Conservation (phyloP, 2,329 filamentous ascomycete species). For the Teratosphaeria destructans region DNA sequence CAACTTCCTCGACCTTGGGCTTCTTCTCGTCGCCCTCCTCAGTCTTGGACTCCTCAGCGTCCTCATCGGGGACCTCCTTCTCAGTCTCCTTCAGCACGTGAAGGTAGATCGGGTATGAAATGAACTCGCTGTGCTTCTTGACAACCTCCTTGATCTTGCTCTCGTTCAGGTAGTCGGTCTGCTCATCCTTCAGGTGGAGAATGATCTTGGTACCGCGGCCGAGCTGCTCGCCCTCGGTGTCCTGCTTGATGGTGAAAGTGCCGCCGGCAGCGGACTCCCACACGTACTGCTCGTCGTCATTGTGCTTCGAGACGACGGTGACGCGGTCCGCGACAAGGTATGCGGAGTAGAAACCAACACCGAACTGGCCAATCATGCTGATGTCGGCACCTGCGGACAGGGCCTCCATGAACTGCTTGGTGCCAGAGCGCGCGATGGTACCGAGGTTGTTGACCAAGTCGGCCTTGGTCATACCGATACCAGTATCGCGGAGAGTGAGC, state of each 20-base stretch:
- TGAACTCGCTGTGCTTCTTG: conserved; percentile 99
- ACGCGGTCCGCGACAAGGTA: conserved; percentile 98
- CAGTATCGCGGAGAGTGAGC: conserved; percentile 89
- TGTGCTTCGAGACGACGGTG: conserved; percentile 94
- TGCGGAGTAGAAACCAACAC: conserved; percentile 99
- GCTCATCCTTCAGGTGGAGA: conserved; percentile 98
- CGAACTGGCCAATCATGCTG: conserved; percentile 99
- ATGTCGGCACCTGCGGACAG: conserved; percentile 96
- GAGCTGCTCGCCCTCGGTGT: conserved; percentile 82
- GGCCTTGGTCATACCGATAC: conserved; percentile 99
- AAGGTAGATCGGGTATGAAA: conserved; percentile 99
- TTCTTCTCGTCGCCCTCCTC: conserved; percentile 84
- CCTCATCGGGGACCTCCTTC: conserved; percentile 96
- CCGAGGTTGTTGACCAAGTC: conserved; percentile 99
- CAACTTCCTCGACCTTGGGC: conserved; percentile 87
- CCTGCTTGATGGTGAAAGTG: conserved; percentile 85
- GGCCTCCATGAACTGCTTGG: conserved; percentile 99
- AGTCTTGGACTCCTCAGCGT: conserved; percentile 61
- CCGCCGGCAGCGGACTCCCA: conserved; percentile 98
- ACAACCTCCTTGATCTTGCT: conserved; percentile 99
- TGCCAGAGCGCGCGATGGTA: conserved; percentile 97
- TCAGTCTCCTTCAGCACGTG: conserved; percentile 99
- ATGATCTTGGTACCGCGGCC: conserved; percentile 97
- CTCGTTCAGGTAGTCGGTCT: conserved; percentile 97
- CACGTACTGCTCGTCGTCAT: conserved; percentile 99